These are phyloP conservation scores for Passalora sequoiae DNA, from an alignment of 2,329 filamentous ascomycete species.

Conservation along the genomic window DNA sequence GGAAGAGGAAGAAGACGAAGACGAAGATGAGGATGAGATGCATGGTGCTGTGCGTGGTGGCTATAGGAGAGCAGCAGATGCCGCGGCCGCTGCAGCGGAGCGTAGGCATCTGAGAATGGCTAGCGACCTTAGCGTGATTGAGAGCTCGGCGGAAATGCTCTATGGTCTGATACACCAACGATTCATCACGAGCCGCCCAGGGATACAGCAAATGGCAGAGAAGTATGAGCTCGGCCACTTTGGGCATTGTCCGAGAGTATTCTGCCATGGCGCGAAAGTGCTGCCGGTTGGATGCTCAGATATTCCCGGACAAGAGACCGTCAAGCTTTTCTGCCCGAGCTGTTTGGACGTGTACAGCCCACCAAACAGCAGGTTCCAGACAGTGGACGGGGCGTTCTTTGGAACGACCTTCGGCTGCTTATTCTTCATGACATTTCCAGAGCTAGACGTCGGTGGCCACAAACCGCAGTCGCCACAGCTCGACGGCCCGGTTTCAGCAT, in stretches of 20 bases:
- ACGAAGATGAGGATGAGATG: conserved; percentile 56
- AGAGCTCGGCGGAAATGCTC: conserved; percentile 94
- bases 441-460: conserved; percentile 68
- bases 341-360: conserved; percentile 97
- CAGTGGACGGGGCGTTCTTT: conserved; percentile 96
- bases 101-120: conserved; percentile 80
- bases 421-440: conserved; percentile 97
- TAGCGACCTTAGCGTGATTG: conserved; percentile 89
- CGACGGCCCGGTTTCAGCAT: conserved; percentile 12
- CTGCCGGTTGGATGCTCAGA: conserved; percentile 91
- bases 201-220: conserved; percentile 98
- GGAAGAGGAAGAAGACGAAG: conserved; percentile 61
- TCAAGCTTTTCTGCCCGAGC: conserved; percentile 96
- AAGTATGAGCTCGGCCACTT: conserved; percentile 98
- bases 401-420: conserved; percentile 94
- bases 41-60: conserved; percentile 39
- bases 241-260: conserved; percentile 86
- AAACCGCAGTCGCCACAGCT: conserved; percentile 13
- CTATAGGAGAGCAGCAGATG: conserved; percentile 29
- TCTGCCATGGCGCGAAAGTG: conserved; percentile 85
- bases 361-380: conserved; percentile 94
- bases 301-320: conserved; percentile 91
- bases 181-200: conserved; percentile 92
- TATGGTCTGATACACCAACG: conserved; percentile 98
- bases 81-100: conserved; percentile 48